These are phyloP conservation scores for Aquilaria sinensis DNA, from an alignment of 345 rosid species.

Conservation along the genomic window DNA sequence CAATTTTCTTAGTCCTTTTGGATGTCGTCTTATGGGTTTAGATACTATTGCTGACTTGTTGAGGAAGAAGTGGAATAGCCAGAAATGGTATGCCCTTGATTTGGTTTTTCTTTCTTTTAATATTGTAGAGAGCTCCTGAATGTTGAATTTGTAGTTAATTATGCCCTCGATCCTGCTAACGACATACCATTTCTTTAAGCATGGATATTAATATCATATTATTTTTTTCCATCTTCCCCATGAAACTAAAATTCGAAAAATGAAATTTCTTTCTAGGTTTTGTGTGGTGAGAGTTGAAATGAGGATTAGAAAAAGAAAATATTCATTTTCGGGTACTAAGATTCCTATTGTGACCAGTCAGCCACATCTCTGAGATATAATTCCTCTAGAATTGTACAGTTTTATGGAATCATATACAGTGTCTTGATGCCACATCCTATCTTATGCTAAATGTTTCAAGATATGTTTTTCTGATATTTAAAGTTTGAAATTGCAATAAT, in stretches of 20 bases:
- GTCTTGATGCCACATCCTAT: neutral
- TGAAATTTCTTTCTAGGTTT: too few species aligned
- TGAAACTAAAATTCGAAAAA: too few species aligned
- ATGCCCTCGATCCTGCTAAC: too few species aligned
- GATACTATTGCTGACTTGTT: constrained; percentile 28
- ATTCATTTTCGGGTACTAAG: too few species aligned
- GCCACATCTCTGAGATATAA: too few species aligned
- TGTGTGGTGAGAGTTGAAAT: too few species aligned
- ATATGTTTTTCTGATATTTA: constrained; percentile 11
- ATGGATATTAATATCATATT: constrained; percentile 9
- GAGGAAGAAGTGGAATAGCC: constrained; percentile 52
- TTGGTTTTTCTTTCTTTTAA: neutral
- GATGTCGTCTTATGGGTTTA: constrained; percentile 65
- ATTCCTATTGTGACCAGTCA: too few species aligned
- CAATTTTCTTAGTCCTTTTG: constrained; percentile 18
- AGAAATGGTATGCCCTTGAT: constrained; percentile 38
- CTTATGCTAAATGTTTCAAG: constrained; percentile 3
- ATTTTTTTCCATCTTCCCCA: too few species aligned
- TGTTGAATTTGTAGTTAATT: neutral
- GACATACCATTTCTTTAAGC: too few species aligned
- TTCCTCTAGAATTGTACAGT: too few species aligned
- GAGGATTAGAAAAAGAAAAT: too few species aligned
- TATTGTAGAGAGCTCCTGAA: constrained; percentile 6
- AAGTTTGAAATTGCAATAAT: constrained; percentile 2
- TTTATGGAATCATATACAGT: too few species aligned